Conservation (phyloP, 805 yeast species). For the Suhomyces xylopsoci region DNA sequence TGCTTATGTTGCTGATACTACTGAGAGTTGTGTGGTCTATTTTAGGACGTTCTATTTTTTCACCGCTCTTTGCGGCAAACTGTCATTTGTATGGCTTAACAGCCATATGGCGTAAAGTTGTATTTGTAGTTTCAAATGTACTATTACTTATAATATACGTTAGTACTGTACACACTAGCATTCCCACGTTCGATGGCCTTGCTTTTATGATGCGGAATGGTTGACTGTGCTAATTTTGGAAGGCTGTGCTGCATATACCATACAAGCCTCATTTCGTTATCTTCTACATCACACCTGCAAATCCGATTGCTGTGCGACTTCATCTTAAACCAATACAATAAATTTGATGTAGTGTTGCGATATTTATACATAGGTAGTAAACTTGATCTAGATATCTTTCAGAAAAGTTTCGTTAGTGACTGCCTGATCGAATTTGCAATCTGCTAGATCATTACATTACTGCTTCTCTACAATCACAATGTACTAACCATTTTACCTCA, state of each 20-base stretch:
- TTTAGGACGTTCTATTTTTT: background rate
- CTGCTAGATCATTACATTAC: background rate
- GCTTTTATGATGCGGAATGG: no score
- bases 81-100: background rate
- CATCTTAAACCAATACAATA: background rate
- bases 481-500: no score
- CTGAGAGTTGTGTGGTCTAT: background rate
- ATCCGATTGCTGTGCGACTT: background rate
- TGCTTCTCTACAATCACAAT: no score
- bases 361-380: no score
- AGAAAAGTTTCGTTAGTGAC: background rate
- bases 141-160: background rate
- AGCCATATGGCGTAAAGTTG: background rate
- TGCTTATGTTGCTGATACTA: background rate
- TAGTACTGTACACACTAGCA: background rate
- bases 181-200: background rate
- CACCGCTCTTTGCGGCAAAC: background rate
- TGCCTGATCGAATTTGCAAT: background rate
- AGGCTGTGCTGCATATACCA: background rate
- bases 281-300: background rate
- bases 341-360: background rate
- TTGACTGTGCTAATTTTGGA: background rate
- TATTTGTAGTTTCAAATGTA: background rate
- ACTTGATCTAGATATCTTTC: background rate
- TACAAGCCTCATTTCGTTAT: background rate